These are phyloP conservation scores for Tuber indicum DNA, from an alignment of 495 filamentous ascomycete species.

Conservation along the genomic window DNA sequence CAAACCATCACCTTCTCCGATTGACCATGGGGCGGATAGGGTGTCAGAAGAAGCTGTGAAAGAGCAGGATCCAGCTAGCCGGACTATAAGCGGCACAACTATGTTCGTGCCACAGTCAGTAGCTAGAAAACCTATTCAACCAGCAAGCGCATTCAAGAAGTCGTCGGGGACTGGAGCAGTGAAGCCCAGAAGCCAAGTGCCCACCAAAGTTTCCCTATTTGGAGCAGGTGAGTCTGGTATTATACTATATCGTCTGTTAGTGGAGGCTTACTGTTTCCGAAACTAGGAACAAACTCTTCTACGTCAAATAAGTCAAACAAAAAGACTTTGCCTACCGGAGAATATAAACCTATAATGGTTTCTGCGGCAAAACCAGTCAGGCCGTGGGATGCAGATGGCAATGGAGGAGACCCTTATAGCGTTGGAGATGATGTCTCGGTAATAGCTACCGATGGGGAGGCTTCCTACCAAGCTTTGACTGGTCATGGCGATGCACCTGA, in stretches of 20 bases:
- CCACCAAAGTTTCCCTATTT: constrained; percentile 36
- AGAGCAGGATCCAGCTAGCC: constrained; percentile 4
- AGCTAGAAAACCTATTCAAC: constrained; percentile 39
- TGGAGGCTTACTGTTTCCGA: constrained; percentile 1
- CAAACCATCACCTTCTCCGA: constrained; percentile 3
- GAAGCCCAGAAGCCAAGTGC: constrained; percentile 7
- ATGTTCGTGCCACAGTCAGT: constrained; percentile 39
- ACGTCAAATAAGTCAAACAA: constrained; percentile 15
- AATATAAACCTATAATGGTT: constrained; percentile 41
- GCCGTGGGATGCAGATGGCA: constrained; percentile 9
- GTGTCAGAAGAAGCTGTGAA: constrained; percentile 5
- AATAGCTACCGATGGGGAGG: not conserved
- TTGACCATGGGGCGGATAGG: not conserved
- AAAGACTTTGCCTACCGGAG: constrained; percentile 21
- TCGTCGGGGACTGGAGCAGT: constrained; percentile 8
- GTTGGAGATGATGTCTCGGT: not conserved
- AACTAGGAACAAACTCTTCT: constrained; percentile 27
- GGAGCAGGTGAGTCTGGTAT: constrained; percentile 21
- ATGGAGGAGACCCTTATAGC: constrained; percentile 8
- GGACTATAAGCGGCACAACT: constrained; percentile 17
- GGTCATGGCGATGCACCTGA: constrained; percentile 12
- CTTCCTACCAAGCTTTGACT: not conserved
- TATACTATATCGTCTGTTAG: not conserved
- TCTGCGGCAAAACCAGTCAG: constrained; percentile 25
- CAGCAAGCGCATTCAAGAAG: constrained; percentile 36